Base-by-base conservation (phyloP, 306 rosid genomes). In the Arachis hypogaea region DNA sequence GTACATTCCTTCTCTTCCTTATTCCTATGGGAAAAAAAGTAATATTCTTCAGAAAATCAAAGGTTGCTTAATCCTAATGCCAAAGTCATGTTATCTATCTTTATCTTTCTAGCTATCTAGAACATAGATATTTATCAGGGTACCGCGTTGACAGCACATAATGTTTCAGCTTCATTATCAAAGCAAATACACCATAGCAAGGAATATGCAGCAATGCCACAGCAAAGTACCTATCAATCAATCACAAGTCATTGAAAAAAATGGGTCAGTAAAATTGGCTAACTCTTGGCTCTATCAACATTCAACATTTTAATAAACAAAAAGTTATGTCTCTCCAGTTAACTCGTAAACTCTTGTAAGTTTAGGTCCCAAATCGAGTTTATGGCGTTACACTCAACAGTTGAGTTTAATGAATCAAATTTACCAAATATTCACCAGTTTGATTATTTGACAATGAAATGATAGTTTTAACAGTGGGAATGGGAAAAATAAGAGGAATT, bases 141-240 rank as follows among this genome's bases (percentile, higher is more conserved):
- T 30, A 90, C 55, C 77, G 67, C 1, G 84, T 83, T 11, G 95
- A 87, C 36, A 84, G 78, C 41, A 87, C 47, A 45, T 79, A 73
- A 82, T 88, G 90, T 81, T 93, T 93, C 80, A 93, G 84, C 93
- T 85, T 93, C 85, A 93, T 84, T 41, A 89, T 9, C 80, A 93
- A 87, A 44, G 79, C 76, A 68, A 93, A 89, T 77, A 93, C 72
- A 74, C 97, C 93, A 75, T 90, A 90, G 90, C 98, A 93, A 4
- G 98, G 97, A 82, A 93, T 80, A 56, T 90, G 98, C 83, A 90
- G 57, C 5, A 90, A 72, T 49, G 90, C 97, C 77, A 93, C 97
- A 2, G 87, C 86, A 30, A 89, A 76, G 84, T 93, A 93, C 98
- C 96, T 93, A 51, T 41, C 72, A 56, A 77, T 61, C 42, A 63